Evolutionary conservation across 1,284 basidiomycete genomes (phyloP), one percentile per base, ranked within the genome.

Genomic region (Ustanciosporium gigantosporum): DNA sequence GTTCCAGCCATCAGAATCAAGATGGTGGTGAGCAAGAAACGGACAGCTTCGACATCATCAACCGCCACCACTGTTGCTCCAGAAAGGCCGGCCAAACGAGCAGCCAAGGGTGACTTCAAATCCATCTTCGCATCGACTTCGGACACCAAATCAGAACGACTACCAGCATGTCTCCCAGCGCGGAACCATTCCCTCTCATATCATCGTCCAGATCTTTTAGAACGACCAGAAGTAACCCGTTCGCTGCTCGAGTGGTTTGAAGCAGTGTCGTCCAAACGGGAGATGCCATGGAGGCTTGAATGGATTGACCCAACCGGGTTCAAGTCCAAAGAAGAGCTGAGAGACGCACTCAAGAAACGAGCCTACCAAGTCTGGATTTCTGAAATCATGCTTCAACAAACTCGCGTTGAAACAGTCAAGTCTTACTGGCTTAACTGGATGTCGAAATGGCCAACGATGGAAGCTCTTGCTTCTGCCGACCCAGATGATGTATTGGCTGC

Each of bases 381-480:
- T 11, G 91, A 96, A 78, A 88, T 96, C 60, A 97, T 97, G 94
- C 83, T 96, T 5, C 94, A 98, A 77, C 94, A 98, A 78, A 97
- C 94, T 0, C 91, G 62, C 13, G 74, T 75, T n/a, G 57, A 61
- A 35, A 75, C 71, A 3, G 71, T 78, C 41, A 68, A 67, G 22
- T 39, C 41, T 11, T 76, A 73, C 46, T 78, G 61, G 61, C 36
- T 46, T n/a, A 52, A 48, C n/a, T 77, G 74, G 74, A 72, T 73
- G 60, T 34, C 42, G 5, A 57, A 58, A 20, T 77, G 70, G 66
- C 74, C 74, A 2, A 73, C 64, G 3, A 67, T 76, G 53, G 79
- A 81, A 41, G 84, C 86, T 57, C 83, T 98, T 29, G 88, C 90
- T 87, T 77, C 41, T 9, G 74, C 84, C 90, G 5, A 82, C 80